Conservation (phyloP, 208 protist species). For the Blechomonas ayalai region DNA sequence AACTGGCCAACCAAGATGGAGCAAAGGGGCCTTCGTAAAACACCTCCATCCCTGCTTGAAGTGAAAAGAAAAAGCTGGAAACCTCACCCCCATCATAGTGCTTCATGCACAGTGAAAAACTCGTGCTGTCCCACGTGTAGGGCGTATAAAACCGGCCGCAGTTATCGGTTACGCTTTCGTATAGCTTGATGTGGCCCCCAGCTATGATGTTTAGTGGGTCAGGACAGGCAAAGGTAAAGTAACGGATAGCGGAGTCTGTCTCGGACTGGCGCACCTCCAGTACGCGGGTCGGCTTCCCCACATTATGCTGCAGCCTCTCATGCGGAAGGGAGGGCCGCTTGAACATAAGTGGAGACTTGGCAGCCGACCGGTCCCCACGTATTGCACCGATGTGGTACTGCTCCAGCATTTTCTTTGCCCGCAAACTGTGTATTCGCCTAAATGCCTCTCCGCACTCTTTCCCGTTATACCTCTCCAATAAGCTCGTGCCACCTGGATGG, state of each 20-base stretch:
- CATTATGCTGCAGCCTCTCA: too few relatives aligned
- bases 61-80: conserved; percentile 36
- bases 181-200: conserved; percentile 50
- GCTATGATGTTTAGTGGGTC: conserved; percentile 24
- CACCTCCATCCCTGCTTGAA: conserved; percentile 27
- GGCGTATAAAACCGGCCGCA: conserved; percentile 42
- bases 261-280: conserved; percentile 4
- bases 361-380: too few relatives aligned
- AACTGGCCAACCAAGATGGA: conserved; percentile 37
- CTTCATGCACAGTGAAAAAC: conserved; percentile 53
- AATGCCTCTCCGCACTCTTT: conserved; percentile 60
- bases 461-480: conserved; percentile 36
- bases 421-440: conserved; percentile 57
- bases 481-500: conserved; percentile 42
- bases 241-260: conserved; percentile 7
- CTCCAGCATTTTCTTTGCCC: conserved; percentile 21
- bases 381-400: conserved; percentile 41
- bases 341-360: too few relatives aligned
- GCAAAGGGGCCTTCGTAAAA: conserved; percentile 44
- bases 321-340: too few relatives aligned
- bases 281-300: too few relatives aligned
- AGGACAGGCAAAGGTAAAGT: conserved; percentile 38
- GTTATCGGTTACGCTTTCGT: conserved; percentile 11
- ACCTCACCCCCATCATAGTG: conserved; percentile 26
- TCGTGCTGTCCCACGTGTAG: conserved; percentile 27